Percentiles rank a stretch among this genome's conserved stretches.
phyloP scores from a whole-genome alignment of 2,329 filamentous ascomycete species.

The Neonectria sp. region DNA sequence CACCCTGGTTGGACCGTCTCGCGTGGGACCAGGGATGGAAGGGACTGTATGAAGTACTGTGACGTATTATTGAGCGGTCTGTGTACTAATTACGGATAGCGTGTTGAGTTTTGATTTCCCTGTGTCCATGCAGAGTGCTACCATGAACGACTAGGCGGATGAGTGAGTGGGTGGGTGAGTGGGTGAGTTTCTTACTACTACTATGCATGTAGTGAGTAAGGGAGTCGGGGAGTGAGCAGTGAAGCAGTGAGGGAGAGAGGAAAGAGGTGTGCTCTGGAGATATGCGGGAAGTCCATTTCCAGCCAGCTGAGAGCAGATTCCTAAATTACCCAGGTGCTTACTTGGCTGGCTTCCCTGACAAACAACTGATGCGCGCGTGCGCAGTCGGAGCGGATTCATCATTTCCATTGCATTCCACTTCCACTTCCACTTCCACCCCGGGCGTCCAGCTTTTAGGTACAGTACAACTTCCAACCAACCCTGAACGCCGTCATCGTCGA shows the following conservation, averaged over 20 bases:
- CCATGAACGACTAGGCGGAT: not conserved
- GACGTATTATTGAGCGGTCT: slow-evolving; percentile 24
- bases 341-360: not conserved
- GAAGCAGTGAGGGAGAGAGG: no score
- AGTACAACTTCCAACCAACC: not conserved
- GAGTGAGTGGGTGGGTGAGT: not conserved
- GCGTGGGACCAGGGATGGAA: not conserved
- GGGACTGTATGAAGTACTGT: slow-evolving; percentile 1
- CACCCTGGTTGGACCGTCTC: slow-evolving; percentile 7
- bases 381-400: slow-evolving; percentile 20
- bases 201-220: not conserved
- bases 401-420: slow-evolving; percentile 23
- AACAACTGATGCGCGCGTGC: slow-evolving; percentile 27
- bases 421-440: not conserved
- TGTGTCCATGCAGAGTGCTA: slow-evolving; percentile 13
- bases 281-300: slow-evolving; percentile 10
- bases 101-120: slow-evolving; percentile 15
- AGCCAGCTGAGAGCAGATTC: not conserved
- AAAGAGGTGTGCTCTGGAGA: not conserved
- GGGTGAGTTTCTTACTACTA: not conserved
- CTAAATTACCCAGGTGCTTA: not conserved
- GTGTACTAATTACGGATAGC: not conserved
- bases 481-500: slow-evolving; percentile 18
- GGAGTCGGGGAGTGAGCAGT: not conserved
- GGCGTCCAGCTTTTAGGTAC: slow-evolving; percentile 1